These are phyloP conservation scores for Mediolabrus comicus DNA, from an alignment of 108 stramenopile species.

Conservation along the genomic window DNA sequence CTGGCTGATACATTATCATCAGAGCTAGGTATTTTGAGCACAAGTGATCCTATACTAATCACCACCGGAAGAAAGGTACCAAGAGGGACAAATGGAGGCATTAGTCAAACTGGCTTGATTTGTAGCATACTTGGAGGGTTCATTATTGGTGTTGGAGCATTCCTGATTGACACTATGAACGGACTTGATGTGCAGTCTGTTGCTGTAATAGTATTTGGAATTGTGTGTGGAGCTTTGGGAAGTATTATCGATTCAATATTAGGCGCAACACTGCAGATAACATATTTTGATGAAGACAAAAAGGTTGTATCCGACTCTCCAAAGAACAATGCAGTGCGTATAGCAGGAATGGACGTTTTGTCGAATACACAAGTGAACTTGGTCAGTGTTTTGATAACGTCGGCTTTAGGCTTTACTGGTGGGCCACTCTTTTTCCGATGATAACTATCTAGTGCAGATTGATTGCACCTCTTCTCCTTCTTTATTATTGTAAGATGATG, in stretches of 20 bases:
- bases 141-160: conserved; percentile 65
- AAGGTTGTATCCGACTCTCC: conserved; percentile 51
- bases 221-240: conserved; percentile 63
- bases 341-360: conserved; percentile 55
- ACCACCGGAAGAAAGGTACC: conserved; percentile 64
- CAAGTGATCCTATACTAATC: conserved; percentile 56
- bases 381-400: conserved; percentile 58
- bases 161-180: conserved; percentile 28
- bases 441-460: too few relatives aligned
- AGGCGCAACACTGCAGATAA: conserved; percentile 73
- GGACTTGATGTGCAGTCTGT: conserved; percentile 16
- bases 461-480: too few relatives aligned
- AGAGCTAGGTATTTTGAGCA: conserved; percentile 77
- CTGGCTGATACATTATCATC: conserved; percentile 83
- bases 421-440: conserved; percentile 44
- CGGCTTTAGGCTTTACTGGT: conserved; percentile 52
- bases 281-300: conserved; percentile 62
- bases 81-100: conserved; percentile 82
- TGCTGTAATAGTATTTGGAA: conserved; percentile 42
- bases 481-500: too few relatives aligned
- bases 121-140: conserved; percentile 68
- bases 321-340: conserved; percentile 9
- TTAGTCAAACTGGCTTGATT: conserved; percentile 56
- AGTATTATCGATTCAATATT: conserved; percentile 75
- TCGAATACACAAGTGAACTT: conserved; percentile 85